Percentiles rank a stretch among this genome's conserved stretches.
phyloP scores from a whole-genome alignment of 306 rosid species.

The Senna siamea region DNA sequence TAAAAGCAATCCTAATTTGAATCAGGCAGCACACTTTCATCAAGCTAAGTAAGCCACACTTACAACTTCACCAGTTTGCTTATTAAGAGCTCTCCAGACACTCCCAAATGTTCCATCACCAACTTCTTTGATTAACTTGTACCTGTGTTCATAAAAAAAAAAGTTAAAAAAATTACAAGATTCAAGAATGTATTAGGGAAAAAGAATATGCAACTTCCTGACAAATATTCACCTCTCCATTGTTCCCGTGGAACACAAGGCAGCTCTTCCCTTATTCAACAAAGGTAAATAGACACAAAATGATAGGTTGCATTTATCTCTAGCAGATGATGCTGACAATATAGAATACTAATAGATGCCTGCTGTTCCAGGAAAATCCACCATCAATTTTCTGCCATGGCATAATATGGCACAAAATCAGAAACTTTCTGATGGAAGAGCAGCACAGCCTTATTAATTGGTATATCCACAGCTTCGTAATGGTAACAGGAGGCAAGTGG shows the following conservation, averaged over 20 bases:
- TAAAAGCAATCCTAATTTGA: conserved; percentile 9
- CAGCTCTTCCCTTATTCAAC: conserved; percentile 73
- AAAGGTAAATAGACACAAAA: conserved; percentile 53
- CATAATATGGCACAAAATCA: conserved; percentile 61
- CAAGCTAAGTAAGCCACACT: conserved; percentile 45
- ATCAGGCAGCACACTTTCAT: not conserved
- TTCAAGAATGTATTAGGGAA: not conserved
- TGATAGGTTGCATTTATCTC: conserved; percentile 74
- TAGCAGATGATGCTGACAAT: conserved; percentile 48
- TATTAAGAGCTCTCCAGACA: conserved; percentile 95
- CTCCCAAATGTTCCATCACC: conserved; percentile 98
- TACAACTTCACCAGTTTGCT: conserved; percentile 96
- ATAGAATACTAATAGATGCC: conserved; percentile 53
- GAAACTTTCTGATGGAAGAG: conserved; percentile 64
- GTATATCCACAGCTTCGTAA: conserved; percentile 51
- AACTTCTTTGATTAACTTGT: conserved; percentile 94
- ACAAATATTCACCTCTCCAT: conserved; percentile 87
- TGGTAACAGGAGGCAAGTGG: conserved; percentile 44
- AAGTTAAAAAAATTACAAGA: not conserved
- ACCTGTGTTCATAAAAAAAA: conserved; percentile 49
- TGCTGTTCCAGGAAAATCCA: conserved; percentile 65
- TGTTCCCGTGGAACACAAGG: conserved; percentile 56
- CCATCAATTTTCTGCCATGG: conserved; percentile 70
- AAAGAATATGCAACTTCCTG: not conserved
- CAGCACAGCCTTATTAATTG: conserved; percentile 75